Percentiles rank a stretch among this genome's conserved stretches.
Conservation (phyloP, 2,329 filamentous ascomycete species). For the Volutella citrinella region DNA sequence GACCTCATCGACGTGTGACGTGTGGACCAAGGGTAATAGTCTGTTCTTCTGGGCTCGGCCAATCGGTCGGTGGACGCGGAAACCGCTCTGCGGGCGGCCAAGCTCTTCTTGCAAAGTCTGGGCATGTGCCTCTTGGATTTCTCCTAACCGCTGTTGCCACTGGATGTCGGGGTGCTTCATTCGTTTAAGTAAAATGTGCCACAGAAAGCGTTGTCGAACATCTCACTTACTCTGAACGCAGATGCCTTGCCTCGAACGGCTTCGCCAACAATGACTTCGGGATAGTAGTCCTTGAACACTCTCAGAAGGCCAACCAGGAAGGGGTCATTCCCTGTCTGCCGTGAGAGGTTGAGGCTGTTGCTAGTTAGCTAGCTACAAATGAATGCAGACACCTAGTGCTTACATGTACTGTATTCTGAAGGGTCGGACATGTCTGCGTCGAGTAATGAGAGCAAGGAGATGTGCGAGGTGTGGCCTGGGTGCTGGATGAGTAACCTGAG, state of each 20-base stretch:
- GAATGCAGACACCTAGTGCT: constrained; percentile 23
- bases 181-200: constrained; percentile 15
- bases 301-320: constrained; percentile 70
- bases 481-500: neutral
- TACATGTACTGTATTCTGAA: constrained; percentile 77
- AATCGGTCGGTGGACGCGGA: constrained; percentile 57
- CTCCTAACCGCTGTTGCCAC: constrained; percentile 67
- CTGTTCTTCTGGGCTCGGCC: constrained; percentile 29
- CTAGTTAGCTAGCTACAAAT: constrained; percentile 2
- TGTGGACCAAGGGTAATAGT: constrained; percentile 67
- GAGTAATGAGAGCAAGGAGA: constrained; percentile 73
- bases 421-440: constrained; percentile 78
- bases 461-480: constrained; percentile 64
- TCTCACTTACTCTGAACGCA: constrained; percentile 51
- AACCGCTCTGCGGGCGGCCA: constrained; percentile 44
- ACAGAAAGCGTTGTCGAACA: neutral
- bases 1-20: constrained; percentile 69
- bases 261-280: constrained; percentile 79
- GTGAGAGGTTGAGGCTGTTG: constrained; percentile 51
- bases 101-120: constrained; percentile 42
- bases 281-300: constrained; percentile 89
- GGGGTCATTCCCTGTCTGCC: constrained; percentile 68
- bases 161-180: constrained; percentile 67
- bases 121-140: constrained; percentile 60
- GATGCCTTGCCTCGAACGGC: constrained; percentile 58